Percentiles rank a stretch among this genome's conserved stretches.
Evolutionary conservation across 2,329 filamentous ascomycete genomes (phyloP).

Genomic region (Penicillium hesseltinei): DNA sequence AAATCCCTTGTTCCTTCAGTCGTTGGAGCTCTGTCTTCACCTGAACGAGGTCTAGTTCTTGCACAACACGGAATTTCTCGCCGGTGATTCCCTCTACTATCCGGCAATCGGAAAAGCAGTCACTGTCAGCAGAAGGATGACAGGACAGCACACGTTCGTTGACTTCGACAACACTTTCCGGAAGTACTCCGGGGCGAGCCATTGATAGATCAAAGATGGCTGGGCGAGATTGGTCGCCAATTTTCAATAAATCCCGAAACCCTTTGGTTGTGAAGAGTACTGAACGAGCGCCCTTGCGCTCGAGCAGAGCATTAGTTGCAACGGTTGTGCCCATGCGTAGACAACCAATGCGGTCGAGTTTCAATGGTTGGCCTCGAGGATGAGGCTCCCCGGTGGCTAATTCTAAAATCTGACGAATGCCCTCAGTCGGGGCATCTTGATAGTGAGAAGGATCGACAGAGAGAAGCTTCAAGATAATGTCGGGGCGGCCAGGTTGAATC

Average conservation of each 20-base stretch:
- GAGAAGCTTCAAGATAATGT: slow-evolving; percentile 42
- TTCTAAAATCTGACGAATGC: slow-evolving; percentile 69
- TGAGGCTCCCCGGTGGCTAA: slow-evolving; percentile 36
- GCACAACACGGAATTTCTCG: slow-evolving; percentile 69
- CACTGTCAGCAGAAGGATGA: slow-evolving; percentile 60
- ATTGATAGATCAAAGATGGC: slow-evolving; percentile 90
- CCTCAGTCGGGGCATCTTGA: slow-evolving; percentile 65
- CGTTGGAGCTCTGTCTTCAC: slow-evolving; percentile 60
- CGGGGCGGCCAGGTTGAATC: slow-evolving; percentile 36
- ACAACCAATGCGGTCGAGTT: slow-evolving; percentile 37
- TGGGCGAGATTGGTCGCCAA: slow-evolving; percentile 86
- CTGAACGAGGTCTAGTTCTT: slow-evolving; percentile 56
- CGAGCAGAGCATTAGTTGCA: slow-evolving; percentile 83
- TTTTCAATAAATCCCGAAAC: slow-evolving; percentile 80
- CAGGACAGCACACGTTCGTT: slow-evolving; percentile 86
- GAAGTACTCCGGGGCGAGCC: slow-evolving; percentile 79
- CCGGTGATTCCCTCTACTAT: slow-evolving; percentile 54
- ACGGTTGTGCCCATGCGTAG: slow-evolving; percentile 95
- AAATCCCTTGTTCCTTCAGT: slow-evolving; percentile 67
- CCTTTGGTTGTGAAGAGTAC: slow-evolving; percentile 84
- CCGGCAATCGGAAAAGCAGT: slow-evolving; percentile 65
- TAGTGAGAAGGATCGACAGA: slow-evolving; percentile 43
- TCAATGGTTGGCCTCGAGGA: slow-evolving; percentile 36
- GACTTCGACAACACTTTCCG: slow-evolving; percentile 78
- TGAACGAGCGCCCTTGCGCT: slow-evolving; percentile 84